Evolutionary conservation across 805 yeast species (phyloP), one percentile per base, ranked within the genome.

Genomic region (Candida schatavii): DNA sequence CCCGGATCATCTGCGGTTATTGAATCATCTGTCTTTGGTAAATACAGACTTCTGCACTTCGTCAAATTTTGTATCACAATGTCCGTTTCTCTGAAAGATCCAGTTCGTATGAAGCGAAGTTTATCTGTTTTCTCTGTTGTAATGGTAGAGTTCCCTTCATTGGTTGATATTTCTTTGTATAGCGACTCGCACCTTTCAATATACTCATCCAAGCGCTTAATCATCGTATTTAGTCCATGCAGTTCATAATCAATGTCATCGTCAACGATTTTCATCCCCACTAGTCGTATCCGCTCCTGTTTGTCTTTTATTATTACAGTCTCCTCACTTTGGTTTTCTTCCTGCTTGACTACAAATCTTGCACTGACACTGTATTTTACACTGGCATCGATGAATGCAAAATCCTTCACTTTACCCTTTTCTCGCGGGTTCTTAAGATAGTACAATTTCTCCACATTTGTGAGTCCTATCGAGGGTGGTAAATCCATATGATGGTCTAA

Each of bases 301-400:
- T 43, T 31, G 39, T 67, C 68, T 45, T 64, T 66, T 38, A 68
- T 53, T 22, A 68, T 66, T 22, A 67, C 58, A 46, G 56, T 66
- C 50, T 69, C 74, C 41, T 68, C 72, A 47, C 71, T 6, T 5
- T 15, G 5, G 15, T 15, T 17, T 15, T 14, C 11, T 17, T 31
- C 18, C 19, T 64, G 18, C 57, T 63, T 55, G 33, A 73, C 74
- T 40, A 69, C 60, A 42, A 68, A 62, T 45, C 70, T 57, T 3
- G 66, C 64, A 49, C 55, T 46, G 0, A 68, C 67, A 4, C 59
- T 62, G 42, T 68, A 69, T 22, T 53, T 51, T 9, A 62, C 51
- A 5, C 60, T 44, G 4, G 68, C 42, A 40, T 60, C 56, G 23
- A 52, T 19, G 26, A 51, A 49, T 1, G 61, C 50, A 34, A 66